Percentiles rank a stretch among this genome's conserved stretches.
phyloP scores from a whole-genome alignment of 208 protist genomes.

The Acanthamoeba healyi region DNA sequence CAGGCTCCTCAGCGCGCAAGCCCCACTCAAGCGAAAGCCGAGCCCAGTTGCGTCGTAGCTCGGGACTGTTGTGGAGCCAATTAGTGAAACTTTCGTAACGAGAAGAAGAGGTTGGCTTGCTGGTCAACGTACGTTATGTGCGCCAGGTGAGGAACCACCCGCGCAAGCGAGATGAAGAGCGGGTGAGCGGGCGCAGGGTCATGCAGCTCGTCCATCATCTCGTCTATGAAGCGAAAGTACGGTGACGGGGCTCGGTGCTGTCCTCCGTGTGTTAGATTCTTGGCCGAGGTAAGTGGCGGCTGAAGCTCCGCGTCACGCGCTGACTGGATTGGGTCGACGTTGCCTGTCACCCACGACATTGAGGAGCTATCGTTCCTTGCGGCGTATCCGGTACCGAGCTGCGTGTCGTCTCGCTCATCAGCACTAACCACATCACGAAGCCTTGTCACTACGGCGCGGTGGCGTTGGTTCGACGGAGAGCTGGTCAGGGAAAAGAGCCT shows the following conservation, averaged over 20 bases:
- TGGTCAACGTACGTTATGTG: neutral
- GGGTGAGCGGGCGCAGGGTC: neutral
- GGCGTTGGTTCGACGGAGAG: neutral
- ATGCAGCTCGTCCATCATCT: neutral
- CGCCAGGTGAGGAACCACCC: constrained; percentile 5
- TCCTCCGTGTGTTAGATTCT: too few species aligned
- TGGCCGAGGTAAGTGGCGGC: too few species aligned
- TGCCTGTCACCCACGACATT: neutral
- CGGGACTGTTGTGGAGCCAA: neutral
- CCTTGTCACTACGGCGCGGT: neutral
- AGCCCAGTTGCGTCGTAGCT: neutral
- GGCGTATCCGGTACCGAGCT: neutral
- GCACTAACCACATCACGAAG: neutral
- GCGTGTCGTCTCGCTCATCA: neutral
- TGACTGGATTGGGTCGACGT: too few species aligned
- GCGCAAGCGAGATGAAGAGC: neutral
- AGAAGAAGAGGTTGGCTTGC: neutral
- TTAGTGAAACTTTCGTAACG: too few species aligned
- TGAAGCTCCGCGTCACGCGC: too few species aligned
- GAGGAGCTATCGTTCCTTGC: neutral
- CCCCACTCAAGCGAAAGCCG: neutral
- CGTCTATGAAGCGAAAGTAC: neutral
- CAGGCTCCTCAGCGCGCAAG: neutral
- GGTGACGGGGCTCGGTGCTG: neutral
- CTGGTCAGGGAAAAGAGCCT: neutral